Evolutionary conservation across 352 stramenopile species (phyloP).

Genomic region (Phytophthora meadii): DNA sequence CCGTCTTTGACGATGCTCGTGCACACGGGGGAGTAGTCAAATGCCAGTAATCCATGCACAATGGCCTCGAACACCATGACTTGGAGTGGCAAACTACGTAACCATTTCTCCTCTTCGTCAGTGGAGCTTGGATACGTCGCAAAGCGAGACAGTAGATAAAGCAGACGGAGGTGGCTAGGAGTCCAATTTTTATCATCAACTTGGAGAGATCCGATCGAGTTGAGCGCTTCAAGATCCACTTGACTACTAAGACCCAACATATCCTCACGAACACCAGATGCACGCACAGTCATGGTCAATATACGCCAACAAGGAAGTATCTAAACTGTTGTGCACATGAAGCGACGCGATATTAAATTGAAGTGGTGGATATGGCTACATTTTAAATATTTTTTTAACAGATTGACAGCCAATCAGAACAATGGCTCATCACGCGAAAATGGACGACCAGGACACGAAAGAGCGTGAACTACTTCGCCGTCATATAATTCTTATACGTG

Average conservation of each 20-base stretch:
- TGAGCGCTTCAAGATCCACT: slow-evolving; percentile 10
- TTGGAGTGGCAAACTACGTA: slow-evolving; percentile 94
- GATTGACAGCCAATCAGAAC: not conserved
- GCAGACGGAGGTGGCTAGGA: slow-evolving; percentile 94
- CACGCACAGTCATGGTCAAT: slow-evolving; percentile 18
- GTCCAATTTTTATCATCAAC: slow-evolving; percentile 43
- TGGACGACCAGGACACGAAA: too few species aligned
- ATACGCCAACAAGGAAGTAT: not conserved
- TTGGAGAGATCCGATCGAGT: not conserved
- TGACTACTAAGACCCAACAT: slow-evolving; percentile 39
- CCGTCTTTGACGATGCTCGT: slow-evolving; percentile 94
- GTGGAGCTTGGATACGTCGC: slow-evolving; percentile 87
- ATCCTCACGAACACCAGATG: slow-evolving; percentile 39
- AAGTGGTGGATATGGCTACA: too few species aligned
- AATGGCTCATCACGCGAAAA: not conserved
- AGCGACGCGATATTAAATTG: slow-evolving; percentile 4
- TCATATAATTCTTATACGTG: not conserved
- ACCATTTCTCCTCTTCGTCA: slow-evolving; percentile 95
- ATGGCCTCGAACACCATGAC: slow-evolving; percentile 98
- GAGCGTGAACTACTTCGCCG: too few species aligned
- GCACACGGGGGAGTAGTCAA: slow-evolving; percentile 96
- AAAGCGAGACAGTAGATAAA: slow-evolving; percentile 97
- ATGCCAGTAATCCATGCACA: slow-evolving; percentile 94
- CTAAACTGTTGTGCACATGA: slow-evolving; percentile 9
- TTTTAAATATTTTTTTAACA: too few species aligned